Conservation (phyloP, 345 rosid species). For the Capsella bursapastoris region DNA sequence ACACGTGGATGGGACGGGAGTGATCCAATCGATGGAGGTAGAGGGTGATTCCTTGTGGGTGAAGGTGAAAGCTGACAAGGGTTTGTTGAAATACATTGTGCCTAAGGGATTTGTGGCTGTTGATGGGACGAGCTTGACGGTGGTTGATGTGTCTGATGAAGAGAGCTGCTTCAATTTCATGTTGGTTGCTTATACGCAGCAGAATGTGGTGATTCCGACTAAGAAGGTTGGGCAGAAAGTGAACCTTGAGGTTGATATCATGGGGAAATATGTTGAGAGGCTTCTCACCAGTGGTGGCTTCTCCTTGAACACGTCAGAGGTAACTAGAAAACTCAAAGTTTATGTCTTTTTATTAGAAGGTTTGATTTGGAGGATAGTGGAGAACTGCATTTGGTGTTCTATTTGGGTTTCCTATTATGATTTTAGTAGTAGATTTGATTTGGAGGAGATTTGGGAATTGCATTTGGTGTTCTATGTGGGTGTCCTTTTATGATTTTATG, state of each 20-base stretch:
- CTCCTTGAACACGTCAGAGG: conserved; percentile 24
- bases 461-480: not conserved
- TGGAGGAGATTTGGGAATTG: not conserved
- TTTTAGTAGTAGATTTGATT: not conserved
- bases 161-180: conserved; percentile 82
- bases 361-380: conserved; percentile 1
- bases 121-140: conserved; percentile 94
- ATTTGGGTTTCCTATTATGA: not conserved
- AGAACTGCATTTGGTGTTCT: not conserved
- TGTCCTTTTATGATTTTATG: not conserved
- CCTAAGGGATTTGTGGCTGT: conserved; percentile 89
- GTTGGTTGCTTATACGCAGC: conserved; percentile 84
- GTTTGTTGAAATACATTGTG: conserved; percentile 67
- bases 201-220: conserved; percentile 72
- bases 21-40: conserved; percentile 60
- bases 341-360: not conserved
- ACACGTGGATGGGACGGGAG: conserved; percentile 91
- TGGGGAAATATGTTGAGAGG: conserved; percentile 95
- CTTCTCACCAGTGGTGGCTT: conserved; percentile 61
- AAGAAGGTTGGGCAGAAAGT: conserved; percentile 84
- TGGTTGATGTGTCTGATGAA: conserved; percentile 78
- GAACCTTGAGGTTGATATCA: conserved; percentile 88
- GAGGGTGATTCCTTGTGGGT: conserved; percentile 90
- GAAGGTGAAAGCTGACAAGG: conserved; percentile 63
- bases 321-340: conserved; percentile 21